Base-by-base conservation (phyloP, 306 rosid genomes). In the Malus sieversii region DNA sequence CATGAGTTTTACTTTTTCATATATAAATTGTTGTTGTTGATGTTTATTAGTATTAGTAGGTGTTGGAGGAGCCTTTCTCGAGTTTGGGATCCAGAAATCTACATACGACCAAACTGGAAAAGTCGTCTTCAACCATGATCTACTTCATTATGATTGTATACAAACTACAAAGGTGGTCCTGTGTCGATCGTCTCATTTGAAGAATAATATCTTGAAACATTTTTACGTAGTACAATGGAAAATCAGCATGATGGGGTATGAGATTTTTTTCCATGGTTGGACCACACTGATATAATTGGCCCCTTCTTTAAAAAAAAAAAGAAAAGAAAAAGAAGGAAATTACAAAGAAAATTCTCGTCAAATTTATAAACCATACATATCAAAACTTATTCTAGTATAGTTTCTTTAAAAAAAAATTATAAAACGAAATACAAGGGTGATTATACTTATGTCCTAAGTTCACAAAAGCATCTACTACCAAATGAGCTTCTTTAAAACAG, bases 261-360 rank as follows among this genome's bases (percentile, higher is more conserved):
- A 66, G 58, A 71, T 51, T 44, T 65, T 44, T 73, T 65, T 52
- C 53, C 42, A 65, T 57, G 59, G 74, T 38, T 84, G 86, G 90
- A 84, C 92, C 92, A 84, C 85, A 55, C 5, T 45, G 33, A 45
- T 72, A 48, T 15, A 15, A 59, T 19, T 23, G 82, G 78, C 38
- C 75, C 72, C 66, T 16, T 30, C 38, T 12, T 22, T 22, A 25
- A 20, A 3, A 64, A 12, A 70, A 29, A 23, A 32, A 40, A 71
- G 55, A 66, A 29, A n/a, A 30, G 0, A 38, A 38, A 0, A 45
- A 45, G 4, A 12, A 45, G 5, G 33, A 33, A 33, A 33, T 33
- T 30, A 30, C 6, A 32, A 32, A 32, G 38, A 33, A 33, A 33
- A 46, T 4, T 16, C 52, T 14, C 19, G 5, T 46, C 53, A 48